Base-by-base conservation (phyloP, 2,329 filamentous ascomycete species). In the Ophiobolus disseminans region DNA sequence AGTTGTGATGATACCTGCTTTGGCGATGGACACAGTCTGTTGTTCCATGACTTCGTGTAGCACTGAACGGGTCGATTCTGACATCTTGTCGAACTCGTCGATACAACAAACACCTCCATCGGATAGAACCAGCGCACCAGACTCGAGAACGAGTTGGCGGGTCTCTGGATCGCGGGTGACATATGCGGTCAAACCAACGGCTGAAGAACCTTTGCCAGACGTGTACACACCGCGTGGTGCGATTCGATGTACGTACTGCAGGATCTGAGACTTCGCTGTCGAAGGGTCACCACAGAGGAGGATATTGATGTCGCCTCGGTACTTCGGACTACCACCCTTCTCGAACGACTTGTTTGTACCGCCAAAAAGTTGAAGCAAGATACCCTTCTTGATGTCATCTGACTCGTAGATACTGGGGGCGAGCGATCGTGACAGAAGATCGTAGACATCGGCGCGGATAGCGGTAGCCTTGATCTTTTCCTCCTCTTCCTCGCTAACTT, bases 351-450 rank as follows among this genome's bases (percentile, higher is more conserved):
- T 99, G 80, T 99, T 99, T 25, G 94, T 96, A 47, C 94, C 94
- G 28, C 94, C 93, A 70, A 99, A 99, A 31, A 99, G 84, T 68
- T 99, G 94, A 3, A 99, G 85, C 9, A 99, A 80, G 53, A 99
- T 97, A 9, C 94, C 94, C 76, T 99, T 99, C 81, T 99, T 99
- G 38, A 97, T 91, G 66, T 99, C 94, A 61, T 99, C 94, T 86
- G 96, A 89, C 75, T 99, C 94, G 76, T 95, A 97, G 66, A 99
- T 88, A 50, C 92, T 97, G 11, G 94, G 94, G 2, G 94, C 94
- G 21, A 99, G 80, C 1, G 93, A 97, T 28, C 93, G 86, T 14
- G 94, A 84, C 3, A 99, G 84, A 19, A 99, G 83, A 17, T 99
- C 92, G 72, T 99, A 99, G 44, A 99, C 86, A 72, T 99, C 94